Conservation (phyloP, 164 flowering plant species). For the Cinnamomum chago region DNA sequence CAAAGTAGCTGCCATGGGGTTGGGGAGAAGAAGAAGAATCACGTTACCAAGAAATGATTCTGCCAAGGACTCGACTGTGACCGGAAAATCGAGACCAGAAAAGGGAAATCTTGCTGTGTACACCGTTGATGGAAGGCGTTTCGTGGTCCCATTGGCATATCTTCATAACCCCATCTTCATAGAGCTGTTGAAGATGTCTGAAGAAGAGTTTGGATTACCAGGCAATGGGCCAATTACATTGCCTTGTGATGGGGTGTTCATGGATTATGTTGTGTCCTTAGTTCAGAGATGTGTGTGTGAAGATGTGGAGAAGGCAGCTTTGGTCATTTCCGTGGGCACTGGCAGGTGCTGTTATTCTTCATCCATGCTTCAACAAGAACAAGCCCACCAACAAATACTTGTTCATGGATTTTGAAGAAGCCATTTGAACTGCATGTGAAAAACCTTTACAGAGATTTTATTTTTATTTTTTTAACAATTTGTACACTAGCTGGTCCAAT, state of each 20-base stretch:
- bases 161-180: background rate
- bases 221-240: background rate
- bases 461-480: no score
- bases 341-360: background rate
- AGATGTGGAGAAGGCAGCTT: background rate
- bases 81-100: background rate
- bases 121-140: background rate
- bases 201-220: slow-evolving; percentile 8
- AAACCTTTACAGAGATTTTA: background rate
- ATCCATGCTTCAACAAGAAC: background rate
- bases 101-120: slow-evolving; percentile 6
- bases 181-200: slow-evolving; percentile 7
- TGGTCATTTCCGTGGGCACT: background rate
- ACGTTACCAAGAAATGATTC: background rate
- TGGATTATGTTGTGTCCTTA: background rate
- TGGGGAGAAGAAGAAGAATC: background rate
- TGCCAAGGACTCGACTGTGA: background rate
- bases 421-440: background rate
- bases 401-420: background rate
- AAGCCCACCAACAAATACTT: background rate
- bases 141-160: background rate
- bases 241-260: background rate
- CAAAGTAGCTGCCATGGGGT: background rate
- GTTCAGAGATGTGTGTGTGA: background rate
- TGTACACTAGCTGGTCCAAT: no score